These are phyloP conservation scores for Dichotomopilus funicola DNA, from an alignment of 2,329 filamentous ascomycete genomes.

Conservation along the genomic window DNA sequence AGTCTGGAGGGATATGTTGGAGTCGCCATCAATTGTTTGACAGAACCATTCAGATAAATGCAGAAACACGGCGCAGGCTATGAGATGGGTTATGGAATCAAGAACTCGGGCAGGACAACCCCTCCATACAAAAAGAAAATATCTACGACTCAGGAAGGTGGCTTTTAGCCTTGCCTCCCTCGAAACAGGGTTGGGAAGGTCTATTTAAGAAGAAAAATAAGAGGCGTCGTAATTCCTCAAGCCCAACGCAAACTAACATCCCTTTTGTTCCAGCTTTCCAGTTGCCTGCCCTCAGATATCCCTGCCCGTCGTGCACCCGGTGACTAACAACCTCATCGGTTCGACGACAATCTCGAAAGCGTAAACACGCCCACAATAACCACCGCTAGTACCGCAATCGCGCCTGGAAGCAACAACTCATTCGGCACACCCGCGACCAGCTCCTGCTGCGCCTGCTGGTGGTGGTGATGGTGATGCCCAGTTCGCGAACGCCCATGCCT, in stretches of 20 bases:
- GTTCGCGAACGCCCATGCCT: slow-evolving; percentile 32
- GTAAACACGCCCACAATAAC: slow-evolving; percentile 93
- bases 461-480: slow-evolving; percentile 11
- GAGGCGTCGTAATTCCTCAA: not conserved
- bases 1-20: too few relatives aligned
- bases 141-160: slow-evolving; percentile 12
- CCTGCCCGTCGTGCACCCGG: not conserved
- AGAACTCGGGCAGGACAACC: slow-evolving; percentile 12
- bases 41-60: not conserved
- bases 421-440: slow-evolving; percentile 89
- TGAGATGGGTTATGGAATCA: slow-evolving; percentile 17
- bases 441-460: slow-evolving; percentile 47
- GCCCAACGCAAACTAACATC: not conserved
- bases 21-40: too few relatives aligned
- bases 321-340: slow-evolving; percentile 34
- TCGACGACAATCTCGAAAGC: slow-evolving; percentile 59
- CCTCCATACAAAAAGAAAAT: slow-evolving; percentile 13
- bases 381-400: slow-evolving; percentile 89
- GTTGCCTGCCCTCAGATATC: too few relatives aligned
- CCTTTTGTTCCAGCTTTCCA: too few relatives aligned
- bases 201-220: not conserved
- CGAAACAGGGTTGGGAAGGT: not conserved
- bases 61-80: not conserved
- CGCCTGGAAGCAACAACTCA: slow-evolving; percentile 84
- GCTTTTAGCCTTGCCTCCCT: not conserved